Percentiles rank a stretch among this genome's conserved stretches.
These are phyloP conservation scores for Zopfochytrium polystomum DNA, from an alignment of 371 early-diverging fungal species.

Conservation along the genomic window DNA sequence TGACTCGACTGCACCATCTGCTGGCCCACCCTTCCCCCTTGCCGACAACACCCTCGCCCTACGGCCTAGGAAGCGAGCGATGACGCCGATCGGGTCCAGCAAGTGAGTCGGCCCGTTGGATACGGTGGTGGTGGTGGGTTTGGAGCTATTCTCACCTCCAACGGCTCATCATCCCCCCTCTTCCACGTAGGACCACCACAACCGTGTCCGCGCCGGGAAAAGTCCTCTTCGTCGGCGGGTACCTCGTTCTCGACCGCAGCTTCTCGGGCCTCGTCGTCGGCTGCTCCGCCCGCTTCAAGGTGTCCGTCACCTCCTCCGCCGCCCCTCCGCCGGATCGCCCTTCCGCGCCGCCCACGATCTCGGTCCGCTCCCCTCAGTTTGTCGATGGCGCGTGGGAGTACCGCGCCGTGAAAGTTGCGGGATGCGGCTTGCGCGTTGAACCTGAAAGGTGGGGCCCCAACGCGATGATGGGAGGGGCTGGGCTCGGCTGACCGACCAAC, in stretches of 20 bases:
- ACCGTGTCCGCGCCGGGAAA: conserved; percentile 86
- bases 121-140: too few species aligned
- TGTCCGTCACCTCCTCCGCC: conserved; percentile 30
- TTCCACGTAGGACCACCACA: too few species aligned
- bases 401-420: neutral
- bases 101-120: too few species aligned
- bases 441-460: neutral
- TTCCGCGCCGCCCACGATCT: conserved; percentile 19
- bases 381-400: conserved; percentile 44
- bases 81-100: too few species aligned
- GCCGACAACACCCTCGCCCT: too few species aligned
- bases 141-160: too few species aligned
- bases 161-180: too few species aligned
- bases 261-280: conserved; percentile 82
- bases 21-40: too few species aligned
- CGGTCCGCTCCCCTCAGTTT: conserved; percentile 45
- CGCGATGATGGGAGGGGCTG: neutral
- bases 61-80: too few species aligned
- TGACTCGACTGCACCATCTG: too few species aligned
- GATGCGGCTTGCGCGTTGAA: neutral
- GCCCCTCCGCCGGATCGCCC: neutral
- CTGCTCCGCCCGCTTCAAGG: conserved; percentile 79
- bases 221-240: conserved; percentile 91
- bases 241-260: conserved; percentile 81
- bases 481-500: neutral